Evolutionary conservation across 192 early-diverging fungal species (phyloP), one percentile per base, ranked within the genome.

Genomic region (Backusella circina): DNA sequence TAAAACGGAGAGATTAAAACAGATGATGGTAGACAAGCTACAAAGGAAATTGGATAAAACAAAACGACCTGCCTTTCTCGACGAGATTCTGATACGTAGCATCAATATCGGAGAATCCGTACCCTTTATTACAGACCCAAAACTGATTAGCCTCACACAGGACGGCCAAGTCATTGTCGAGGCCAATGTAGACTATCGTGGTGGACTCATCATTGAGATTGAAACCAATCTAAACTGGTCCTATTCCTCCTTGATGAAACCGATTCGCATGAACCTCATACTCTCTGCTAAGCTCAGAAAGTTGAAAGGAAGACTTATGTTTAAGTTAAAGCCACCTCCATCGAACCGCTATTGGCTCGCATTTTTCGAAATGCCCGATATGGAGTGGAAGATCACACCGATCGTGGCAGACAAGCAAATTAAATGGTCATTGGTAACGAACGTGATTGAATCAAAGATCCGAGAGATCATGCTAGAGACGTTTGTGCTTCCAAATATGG

Each of bases 301-400:
- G 16, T 78, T 96, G 68, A 80, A 88, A 7, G 96, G 95, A 4
- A 93, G 90, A 75, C 78, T 96, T 76, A 87, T 94, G 6, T 70
- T 98, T 44, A 89, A 91, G 44, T 87, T 96, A 73, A 94, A 95
- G 75, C 86, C 92, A 1, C 91, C 92, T 13, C 91, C 93, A n/a
- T 89, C 93, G 1, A 96, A 96, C 70, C 86, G 96, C 6, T 85
- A 95, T 37, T 98, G 96, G 96, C 75, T 95, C 39, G 96, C 93
- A 1, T 94, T 97, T 73, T 89, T 92, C 73, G 90, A 91, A 37
- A 87, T 92, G 77, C 95, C 94, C 0, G 85, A 87, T 6, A 84
- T 98, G 67, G 86, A 93, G 44, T 86, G 93, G 54, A 79, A 80
- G 28, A 88, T 96, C 23, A 90, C 92, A 61, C 95, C 95, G 0